Evolutionary conservation across 164 flowering plant species (phyloP).

Genomic region (Berberis thunbergii): DNA sequence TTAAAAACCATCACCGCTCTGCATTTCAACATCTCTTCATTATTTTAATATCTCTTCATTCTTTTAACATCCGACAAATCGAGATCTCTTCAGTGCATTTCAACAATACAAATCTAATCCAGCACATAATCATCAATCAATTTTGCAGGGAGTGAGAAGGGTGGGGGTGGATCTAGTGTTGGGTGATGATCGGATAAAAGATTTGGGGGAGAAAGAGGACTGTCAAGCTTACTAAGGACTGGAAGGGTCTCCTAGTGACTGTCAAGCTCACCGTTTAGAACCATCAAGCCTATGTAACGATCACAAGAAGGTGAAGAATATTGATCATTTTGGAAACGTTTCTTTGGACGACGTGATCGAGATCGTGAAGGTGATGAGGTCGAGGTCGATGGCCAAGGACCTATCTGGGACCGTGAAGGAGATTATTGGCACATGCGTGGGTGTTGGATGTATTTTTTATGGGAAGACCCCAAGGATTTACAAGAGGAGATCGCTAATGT

Average conservation of each 20-base stretch:
- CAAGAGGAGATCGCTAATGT: constrained; percentile 68
- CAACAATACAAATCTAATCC: too few species aligned
- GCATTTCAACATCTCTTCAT: too few species aligned
- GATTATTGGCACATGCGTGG: constrained; percentile 76
- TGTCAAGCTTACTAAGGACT: constrained; percentile 54
- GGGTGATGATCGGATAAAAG: too few species aligned
- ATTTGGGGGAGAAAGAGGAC: too few species aligned
- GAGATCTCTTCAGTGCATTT: too few species aligned
- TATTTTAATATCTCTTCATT: too few species aligned
- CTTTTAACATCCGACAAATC: too few species aligned
- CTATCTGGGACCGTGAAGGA: constrained; percentile 64
- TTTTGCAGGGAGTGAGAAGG: too few species aligned
- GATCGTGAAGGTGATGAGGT: constrained; percentile 59
- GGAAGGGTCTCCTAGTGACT: constrained; percentile 78
- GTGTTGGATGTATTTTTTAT: constrained; percentile 77
- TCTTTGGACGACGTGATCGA: constrained; percentile 69
- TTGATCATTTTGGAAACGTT: constrained; percentile 63
- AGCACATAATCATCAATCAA: too few species aligned
- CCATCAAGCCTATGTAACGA: constrained; percentile 73
- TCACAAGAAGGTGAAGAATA: constrained; percentile 64
- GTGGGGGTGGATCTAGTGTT: too few species aligned
- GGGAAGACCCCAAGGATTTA: constrained; percentile 72
- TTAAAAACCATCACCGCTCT: too few species aligned
- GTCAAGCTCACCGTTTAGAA: constrained; percentile 77
- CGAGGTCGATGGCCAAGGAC: constrained; percentile 76